A percentile compares a stretch with the other conserved stretches of the same genome.
Conservation (phyloP, 2,329 filamentous ascomycete genomes). For the Chaetothyriales sp. region DNA sequence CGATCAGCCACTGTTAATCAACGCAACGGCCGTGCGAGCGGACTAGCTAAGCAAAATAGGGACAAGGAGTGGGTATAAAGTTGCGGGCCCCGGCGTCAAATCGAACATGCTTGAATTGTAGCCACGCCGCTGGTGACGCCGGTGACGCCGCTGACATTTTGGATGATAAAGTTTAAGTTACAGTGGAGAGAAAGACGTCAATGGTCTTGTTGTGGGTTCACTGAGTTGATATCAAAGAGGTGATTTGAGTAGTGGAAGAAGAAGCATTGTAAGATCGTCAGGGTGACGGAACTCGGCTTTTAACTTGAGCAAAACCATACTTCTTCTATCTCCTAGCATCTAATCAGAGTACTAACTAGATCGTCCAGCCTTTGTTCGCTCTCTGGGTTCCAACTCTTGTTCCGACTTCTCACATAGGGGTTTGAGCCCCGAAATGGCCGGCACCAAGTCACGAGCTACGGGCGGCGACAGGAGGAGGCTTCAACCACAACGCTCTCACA, state of each 20-base stretch:
- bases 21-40: too few relatives aligned
- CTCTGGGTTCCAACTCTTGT: neutral
- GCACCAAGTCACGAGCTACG: too few relatives aligned
- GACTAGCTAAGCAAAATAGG: neutral
- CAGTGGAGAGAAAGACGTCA: neutral
- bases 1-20: neutral
- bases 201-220: neutral
- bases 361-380: neutral
- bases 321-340: neutral
- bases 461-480: too few relatives aligned
- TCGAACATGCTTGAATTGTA: neutral
- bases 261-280: neutral
- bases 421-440: neutral
- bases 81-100: neutral
- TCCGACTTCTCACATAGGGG: neutral
- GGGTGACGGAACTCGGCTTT: neutral
- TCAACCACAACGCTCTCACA: neutral
- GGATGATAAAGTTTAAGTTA: neutral
- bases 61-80: neutral
- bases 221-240: neutral
- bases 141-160: neutral
- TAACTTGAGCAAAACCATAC: neutral
- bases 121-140: neutral
- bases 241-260: too few relatives aligned
- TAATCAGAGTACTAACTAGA: neutral